phyloP scores from a whole-genome alignment of 2,329 filamentous ascomycete species.

The Gnomoniopsis smithogilvyi region DNA sequence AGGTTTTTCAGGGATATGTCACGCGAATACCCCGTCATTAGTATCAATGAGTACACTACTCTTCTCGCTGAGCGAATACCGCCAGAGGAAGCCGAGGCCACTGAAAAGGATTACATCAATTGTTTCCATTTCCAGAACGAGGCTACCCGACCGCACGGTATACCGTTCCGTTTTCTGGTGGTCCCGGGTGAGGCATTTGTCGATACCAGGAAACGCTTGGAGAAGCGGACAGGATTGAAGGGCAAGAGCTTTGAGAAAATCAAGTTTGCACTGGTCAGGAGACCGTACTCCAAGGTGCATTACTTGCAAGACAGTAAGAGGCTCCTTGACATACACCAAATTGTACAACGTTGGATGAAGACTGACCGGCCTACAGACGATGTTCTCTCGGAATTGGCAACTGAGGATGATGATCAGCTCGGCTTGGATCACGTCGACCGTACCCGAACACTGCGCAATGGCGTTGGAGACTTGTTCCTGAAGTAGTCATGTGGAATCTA shows the following conservation, averaged over 20 bases:
- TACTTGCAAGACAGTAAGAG: slow-evolving; percentile 84
- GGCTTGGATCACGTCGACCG: slow-evolving; percentile 66
- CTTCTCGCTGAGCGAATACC: slow-evolving; percentile 81
- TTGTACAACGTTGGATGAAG: not conserved
- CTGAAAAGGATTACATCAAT: slow-evolving; percentile 61
- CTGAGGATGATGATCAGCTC: slow-evolving; percentile 57
- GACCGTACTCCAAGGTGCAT: slow-evolving; percentile 71
- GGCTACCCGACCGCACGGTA: slow-evolving; percentile 75
- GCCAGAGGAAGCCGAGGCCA: slow-evolving; percentile 62
- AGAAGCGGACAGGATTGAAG: slow-evolving; percentile 89
- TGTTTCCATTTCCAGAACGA: slow-evolving; percentile 95
- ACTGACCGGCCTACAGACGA: slow-evolving; percentile 46
- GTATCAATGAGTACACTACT: slow-evolving; percentile 80
- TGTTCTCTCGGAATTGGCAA: slow-evolving; percentile 51
- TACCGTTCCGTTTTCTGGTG: slow-evolving; percentile 87
- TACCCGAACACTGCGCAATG: slow-evolving; percentile 55
- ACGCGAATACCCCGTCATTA: slow-evolving; percentile 69
- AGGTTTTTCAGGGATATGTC: slow-evolving; percentile 80
- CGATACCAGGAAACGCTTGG: slow-evolving; percentile 91
- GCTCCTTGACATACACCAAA: not conserved
- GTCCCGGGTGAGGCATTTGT: slow-evolving; percentile 82
- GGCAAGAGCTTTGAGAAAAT: slow-evolving; percentile 99
- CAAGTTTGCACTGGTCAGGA: slow-evolving; percentile 81
- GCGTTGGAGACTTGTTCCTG: slow-evolving; percentile 61
- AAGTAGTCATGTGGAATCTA: slow-evolving; percentile 22